phyloP scores from a whole-genome alignment of 108 stramenopile species.

The Nitzschia inconspicua region DNA sequence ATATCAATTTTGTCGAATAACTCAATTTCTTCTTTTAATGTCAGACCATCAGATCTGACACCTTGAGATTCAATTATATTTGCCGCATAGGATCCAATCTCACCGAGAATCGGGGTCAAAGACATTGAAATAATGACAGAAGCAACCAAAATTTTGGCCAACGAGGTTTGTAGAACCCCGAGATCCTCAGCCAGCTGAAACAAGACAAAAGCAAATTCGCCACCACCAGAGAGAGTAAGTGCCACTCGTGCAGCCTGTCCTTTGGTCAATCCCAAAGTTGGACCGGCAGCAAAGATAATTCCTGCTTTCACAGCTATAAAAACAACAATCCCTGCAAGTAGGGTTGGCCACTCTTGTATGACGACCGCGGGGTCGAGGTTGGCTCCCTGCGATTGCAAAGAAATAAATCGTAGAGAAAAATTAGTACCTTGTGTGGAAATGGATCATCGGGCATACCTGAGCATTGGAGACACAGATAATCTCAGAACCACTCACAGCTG shows the following conservation, averaged over 20 bases:
- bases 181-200: slow-evolving; percentile 68
- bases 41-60: slow-evolving; percentile 23
- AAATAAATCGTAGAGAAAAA: too few relatives aligned
- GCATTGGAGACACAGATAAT: too few relatives aligned
- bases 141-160: slow-evolving; percentile 60
- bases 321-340: slow-evolving; percentile 50
- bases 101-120: slow-evolving; percentile 61
- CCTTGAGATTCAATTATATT: slow-evolving; percentile 37
- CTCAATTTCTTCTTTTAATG: slow-evolving; percentile 33
- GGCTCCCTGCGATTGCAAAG: too few relatives aligned
- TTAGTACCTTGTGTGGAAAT: too few relatives aligned
- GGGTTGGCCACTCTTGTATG: slow-evolving; percentile 63
- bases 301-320: slow-evolving; percentile 54
- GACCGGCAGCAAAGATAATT: slow-evolving; percentile 58
- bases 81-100: slow-evolving; percentile 56
- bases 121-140: slow-evolving; percentile 80
- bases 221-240: slow-evolving; percentile 54
- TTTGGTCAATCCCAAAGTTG: slow-evolving; percentile 54
- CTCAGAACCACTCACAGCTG: too few relatives aligned
- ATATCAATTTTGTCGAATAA: slow-evolving; percentile 46
- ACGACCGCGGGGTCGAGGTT: slow-evolving; percentile 56
- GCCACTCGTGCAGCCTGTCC: slow-evolving; percentile 63
- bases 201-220: slow-evolving; percentile 77
- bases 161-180: slow-evolving; percentile 43
- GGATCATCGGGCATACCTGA: too few relatives aligned